Evolutionary conservation across 768 basidiomycete species (phyloP).

Genomic region (Heimioporus sp.): DNA sequence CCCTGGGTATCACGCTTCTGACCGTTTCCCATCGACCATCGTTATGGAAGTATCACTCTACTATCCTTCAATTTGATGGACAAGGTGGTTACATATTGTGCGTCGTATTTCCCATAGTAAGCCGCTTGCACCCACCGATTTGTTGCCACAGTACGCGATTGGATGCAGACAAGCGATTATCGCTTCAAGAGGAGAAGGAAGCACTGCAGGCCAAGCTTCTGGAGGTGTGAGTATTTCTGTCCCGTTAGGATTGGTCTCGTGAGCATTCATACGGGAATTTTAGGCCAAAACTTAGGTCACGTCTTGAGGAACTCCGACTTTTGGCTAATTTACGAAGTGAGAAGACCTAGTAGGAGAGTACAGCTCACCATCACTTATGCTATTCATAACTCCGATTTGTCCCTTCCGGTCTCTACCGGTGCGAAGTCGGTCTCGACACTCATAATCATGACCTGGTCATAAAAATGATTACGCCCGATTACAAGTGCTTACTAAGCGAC

Average conservation of each 20-base stretch:
- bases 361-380: too few species aligned
- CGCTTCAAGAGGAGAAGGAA: conserved; percentile 94
- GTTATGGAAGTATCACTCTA: conserved; percentile 88
- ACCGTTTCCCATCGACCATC: conserved; percentile 96
- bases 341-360: background rate
- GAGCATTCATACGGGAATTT: background rate
- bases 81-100: conserved; percentile 95
- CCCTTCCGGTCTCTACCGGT: too few species aligned
- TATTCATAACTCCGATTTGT: too few species aligned
- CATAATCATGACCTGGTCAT: too few species aligned
- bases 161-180: conserved; percentile 86
- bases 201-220: conserved; percentile 78
- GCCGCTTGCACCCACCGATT: background rate
- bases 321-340: conserved; percentile 27
- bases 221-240: conserved; percentile 65
- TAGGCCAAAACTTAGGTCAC: conserved; percentile 79
- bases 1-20: conserved; percentile 85
- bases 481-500: background rate
- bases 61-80: conserved; percentile 90
- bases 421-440: too few species aligned
- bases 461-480: too few species aligned
- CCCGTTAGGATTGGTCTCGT: background rate
- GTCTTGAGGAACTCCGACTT: conserved; percentile 66
- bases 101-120: conserved; percentile 29
- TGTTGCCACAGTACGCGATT: conserved; percentile 65